Evolutionary conservation across 2,329 filamentous ascomycete genomes (phyloP), one percentile per base, ranked within the genome.

Genomic region (Fusarium bactridioides): DNA sequence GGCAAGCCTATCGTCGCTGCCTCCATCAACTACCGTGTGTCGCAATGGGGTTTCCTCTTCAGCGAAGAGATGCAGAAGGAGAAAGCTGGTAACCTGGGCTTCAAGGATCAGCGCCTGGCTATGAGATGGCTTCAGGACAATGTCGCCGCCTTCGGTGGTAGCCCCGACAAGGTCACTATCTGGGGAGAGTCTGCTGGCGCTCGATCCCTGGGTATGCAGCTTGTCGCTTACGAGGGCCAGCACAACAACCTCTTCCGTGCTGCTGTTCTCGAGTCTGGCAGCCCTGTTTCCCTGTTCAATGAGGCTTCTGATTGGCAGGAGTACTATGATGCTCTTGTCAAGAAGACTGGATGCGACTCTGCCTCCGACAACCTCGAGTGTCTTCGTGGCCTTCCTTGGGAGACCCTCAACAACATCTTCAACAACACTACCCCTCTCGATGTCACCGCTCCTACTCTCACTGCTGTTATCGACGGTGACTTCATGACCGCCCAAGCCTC

Each of bases 121-220:
- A 74, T 88, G 21, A 77, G 79, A 41, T 88, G 86, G 86, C 77
- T 88, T 41, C 83, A 84, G 57, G 84, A 85, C 58, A 88, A 85
- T 74, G 86, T 88, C 47, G 80, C 74, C 12, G 80, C 80, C 19
- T 88, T 88, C 59, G 86, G 86, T 23, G 86, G 86, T 18, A 82
- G 84, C 67, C 80, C 83, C 12, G 62, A 75, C 7, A 83, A 84
- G 61, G 85, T 88, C 21, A 87, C 84, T 3, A 78, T 89, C 47
- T 88, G 84, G 82, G 87, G 86, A 41, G 86, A 90, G 79, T 86
- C 83, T 7, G 86, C 87, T 1, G 87, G 87, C 18, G 86, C 80
- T 51, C 83, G 83, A 54, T 85, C 83, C 10, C 83, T 89, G 5
- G 84, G 84, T 10, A 80, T 81, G 48, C 87, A 89, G 55, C 81